Base-by-base conservation (phyloP, 805 yeast species). In the Teunomyces lycoperdinae region DNA sequence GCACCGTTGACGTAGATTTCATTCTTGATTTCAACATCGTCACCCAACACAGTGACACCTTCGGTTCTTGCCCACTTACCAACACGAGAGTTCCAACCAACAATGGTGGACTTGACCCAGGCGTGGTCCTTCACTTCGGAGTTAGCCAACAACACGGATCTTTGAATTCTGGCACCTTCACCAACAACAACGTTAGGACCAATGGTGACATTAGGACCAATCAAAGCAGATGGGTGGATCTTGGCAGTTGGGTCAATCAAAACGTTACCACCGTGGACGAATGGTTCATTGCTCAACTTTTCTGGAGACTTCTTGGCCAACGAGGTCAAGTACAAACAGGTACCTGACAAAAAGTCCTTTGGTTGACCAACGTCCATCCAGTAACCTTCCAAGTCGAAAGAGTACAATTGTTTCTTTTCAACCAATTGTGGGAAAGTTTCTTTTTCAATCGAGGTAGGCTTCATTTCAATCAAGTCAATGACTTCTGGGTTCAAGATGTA, bases 331-430 rank as follows among this genome's bases (percentile, higher is more conserved):
- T 91, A 94, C 56, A 92, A 78, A 61, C 90, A 84, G 63, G 97
- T 89, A 73, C 99, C 99, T 51, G 96, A 84, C 57, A 94, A 76
- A 85, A 90, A 94, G 76, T 94, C 99, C 83, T 92, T 94, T 81
- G 99, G 99, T 80, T 94, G 99, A 74, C 99, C 99, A 60, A 94
- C 97, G 74, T 94, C 99, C 99, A 94, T 94, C 99, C 99, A 94
- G 88, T 84, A 94, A 58, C 99, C 98, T 79, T 94, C 97, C 67
- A 94, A 83, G 74, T 94, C 99, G 66, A 88, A 94, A 47, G 98
- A 91, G 81, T 85, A 94, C 64, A 94, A 81, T 52, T 85, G 80
- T 67, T 86, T 90, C 68, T 85, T 77, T 74, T 88, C 95, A 58
- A 95, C 97, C 63, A 94, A 82, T 63, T 78, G 76, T 64, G 99